Base-by-base conservation (phyloP, 257 asterid species). In the Solanum neorickii region DNA sequence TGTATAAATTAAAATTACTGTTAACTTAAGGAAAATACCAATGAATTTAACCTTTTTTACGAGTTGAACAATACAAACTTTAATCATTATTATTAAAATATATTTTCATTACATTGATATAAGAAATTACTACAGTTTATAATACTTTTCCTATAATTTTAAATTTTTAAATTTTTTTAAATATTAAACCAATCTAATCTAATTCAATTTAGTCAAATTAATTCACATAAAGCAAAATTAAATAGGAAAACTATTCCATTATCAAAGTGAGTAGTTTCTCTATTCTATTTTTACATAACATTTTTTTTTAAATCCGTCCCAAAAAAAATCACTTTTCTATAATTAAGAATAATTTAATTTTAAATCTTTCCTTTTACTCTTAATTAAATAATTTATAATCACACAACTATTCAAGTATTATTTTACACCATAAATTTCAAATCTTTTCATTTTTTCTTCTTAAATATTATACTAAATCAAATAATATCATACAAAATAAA, bases 351-450 rank as follows among this genome's bases (percentile, higher is more conserved):
- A 56, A 56, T 56, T 56, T 7, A 0, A 7, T 56, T 56, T 18
- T 6, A 56, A 56, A 16, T 33, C 2, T 16, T 52, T 16, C 15
- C 62, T 3, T 2, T 18, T 18, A 0, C 2, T 0, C 25, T 56
- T 56, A 7, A 56, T 20, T 0, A 20, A 56, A 56, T 56, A 20
- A 56, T 56, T 56, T 0, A 56, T 56, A 7, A 0, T 20, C 66
- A 56, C 25, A 56, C 5, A 7, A 20, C 21, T 56, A 20, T 0
- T 56, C 9, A 1, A 56, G 2, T 0, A 56, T 56, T 56, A 56
- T 0, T 56, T 56, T 56, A 56, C 12, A 20, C 2, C 66, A 56
- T 56, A 0, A 56, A 56, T 20, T 56, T 56, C 12, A 1, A 56
- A 20, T 7, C 1, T 56, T 52, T 16, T 6, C 23, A 16, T 20